Conservation (phyloP, 805 yeast species). For the Tetrapisispora nanseiensis region DNA sequence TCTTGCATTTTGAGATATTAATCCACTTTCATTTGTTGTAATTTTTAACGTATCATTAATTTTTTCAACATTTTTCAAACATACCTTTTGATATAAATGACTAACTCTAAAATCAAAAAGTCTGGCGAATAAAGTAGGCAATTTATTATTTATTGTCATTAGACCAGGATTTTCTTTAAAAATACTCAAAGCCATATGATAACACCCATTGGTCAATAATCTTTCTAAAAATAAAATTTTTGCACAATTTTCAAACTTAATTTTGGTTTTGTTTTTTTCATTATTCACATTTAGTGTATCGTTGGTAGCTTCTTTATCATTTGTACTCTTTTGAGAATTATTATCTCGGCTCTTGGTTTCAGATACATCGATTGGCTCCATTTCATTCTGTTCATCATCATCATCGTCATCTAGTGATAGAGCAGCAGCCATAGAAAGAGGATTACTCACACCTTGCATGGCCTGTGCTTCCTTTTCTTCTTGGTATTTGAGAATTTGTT, state of each 20-base stretch:
- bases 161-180: constrained; percentile 54
- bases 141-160: constrained; percentile 41
- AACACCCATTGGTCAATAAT: constrained; percentile 49
- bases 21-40: constrained; percentile 12
- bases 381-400: constrained; percentile 40
- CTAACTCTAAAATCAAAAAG: constrained; percentile 39
- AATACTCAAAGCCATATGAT: constrained; percentile 51
- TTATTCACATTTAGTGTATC: constrained; percentile 4
- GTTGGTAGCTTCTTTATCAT: neutral
- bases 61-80: neutral
- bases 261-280: constrained; percentile 8
- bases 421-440: constrained; percentile 83
- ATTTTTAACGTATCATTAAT: neutral
- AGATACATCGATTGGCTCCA: constrained; percentile 1
- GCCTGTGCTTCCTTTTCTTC: constrained; percentile 45
- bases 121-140: constrained; percentile 40
- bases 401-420: constrained; percentile 51
- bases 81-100: constrained; percentile 32
- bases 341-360: neutral
- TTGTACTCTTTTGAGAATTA: neutral
- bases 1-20: constrained; percentile 14
- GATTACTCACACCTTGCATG: constrained; percentile 56
- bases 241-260: constrained; percentile 16
- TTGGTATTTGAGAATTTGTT: constrained; percentile 37
- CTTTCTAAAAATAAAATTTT: constrained; percentile 43